Conservation (phyloP, 352 stramenopile species). For the Blastocystis sp. region DNA sequence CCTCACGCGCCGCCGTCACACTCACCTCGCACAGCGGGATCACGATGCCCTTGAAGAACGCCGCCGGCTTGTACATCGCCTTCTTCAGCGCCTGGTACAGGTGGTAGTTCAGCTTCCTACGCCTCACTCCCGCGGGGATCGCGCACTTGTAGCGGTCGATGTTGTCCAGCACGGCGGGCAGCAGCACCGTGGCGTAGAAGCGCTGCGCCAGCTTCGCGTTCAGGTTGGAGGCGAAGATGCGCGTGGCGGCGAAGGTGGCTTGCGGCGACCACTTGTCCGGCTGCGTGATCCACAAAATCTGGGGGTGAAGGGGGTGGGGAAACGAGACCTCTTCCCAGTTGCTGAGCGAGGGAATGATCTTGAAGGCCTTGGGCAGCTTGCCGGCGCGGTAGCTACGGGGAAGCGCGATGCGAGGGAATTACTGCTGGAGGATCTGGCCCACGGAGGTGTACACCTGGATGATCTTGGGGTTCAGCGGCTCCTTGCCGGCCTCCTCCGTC, state of each 20-base stretch:
- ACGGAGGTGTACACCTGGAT: slow-evolving; percentile 97
- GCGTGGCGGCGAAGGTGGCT: slow-evolving; percentile 91
- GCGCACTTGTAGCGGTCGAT: slow-evolving; percentile 88
- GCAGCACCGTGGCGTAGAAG: slow-evolving; percentile 96
- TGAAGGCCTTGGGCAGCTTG: slow-evolving; percentile 99
- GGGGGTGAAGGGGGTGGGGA: slow-evolving; percentile 63
- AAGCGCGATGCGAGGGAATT: background rate
- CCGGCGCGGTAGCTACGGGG: slow-evolving; percentile 86
- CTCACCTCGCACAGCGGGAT: slow-evolving; percentile 87
- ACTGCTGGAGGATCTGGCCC: slow-evolving; percentile 87
- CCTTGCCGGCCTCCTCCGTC: slow-evolving; percentile 78
- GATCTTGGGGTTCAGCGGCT: slow-evolving; percentile 86
- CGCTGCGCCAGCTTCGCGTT: slow-evolving; percentile 97
- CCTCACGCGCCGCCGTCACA: background rate
- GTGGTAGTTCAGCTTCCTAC: slow-evolving; percentile 94
- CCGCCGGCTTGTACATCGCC: slow-evolving; percentile 95
- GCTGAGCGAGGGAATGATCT: slow-evolving; percentile 94
- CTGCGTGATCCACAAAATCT: slow-evolving; percentile 90
- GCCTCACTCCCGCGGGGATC: slow-evolving; percentile 26
- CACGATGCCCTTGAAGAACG: slow-evolving; percentile 99
- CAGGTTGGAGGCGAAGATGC: slow-evolving; percentile 97
- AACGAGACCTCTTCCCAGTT: slow-evolving; percentile 92
- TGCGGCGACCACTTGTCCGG: slow-evolving; percentile 97
- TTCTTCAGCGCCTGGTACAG: slow-evolving; percentile 98
- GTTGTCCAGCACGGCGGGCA: slow-evolving; percentile 91